Evolutionary conservation across 2,329 filamentous ascomycete genomes (phyloP).

Genomic region (Cladophialophora exuberans): DNA sequence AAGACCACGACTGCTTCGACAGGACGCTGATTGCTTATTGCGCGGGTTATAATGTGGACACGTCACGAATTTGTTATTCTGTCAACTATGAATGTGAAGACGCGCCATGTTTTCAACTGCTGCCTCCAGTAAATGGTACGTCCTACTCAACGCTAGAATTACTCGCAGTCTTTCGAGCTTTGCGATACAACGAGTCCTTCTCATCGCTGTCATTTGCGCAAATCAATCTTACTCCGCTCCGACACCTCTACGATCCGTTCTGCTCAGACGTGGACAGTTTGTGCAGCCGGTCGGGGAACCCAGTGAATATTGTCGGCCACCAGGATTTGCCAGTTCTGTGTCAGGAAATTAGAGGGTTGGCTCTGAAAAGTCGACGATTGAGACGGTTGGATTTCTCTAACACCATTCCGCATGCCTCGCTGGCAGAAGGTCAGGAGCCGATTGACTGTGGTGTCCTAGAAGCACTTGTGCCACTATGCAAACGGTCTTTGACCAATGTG

Average conservation of each 20-base stretch:
- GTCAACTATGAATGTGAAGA: constrained; percentile 67
- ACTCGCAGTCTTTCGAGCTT: constrained; percentile 69
- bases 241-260: constrained; percentile 62
- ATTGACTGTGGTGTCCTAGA: constrained; percentile 71
- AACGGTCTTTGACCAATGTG: constrained; percentile 68
- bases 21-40: constrained; percentile 71
- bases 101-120: constrained; percentile 66
- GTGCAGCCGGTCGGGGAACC: constrained; percentile 62
- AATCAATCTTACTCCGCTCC: constrained; percentile 66
- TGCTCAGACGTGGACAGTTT: constrained; percentile 66
- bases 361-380: constrained; percentile 66
- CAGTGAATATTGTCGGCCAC: constrained; percentile 57
- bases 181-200: constrained; percentile 73
- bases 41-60: constrained; percentile 68
- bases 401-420: constrained; percentile 38
- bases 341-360: constrained; percentile 69
- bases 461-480: constrained; percentile 69
- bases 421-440: constrained; percentile 46
- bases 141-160: constrained; percentile 65
- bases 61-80: constrained; percentile 67
- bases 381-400: constrained; percentile 68
- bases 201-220: constrained; percentile 68
- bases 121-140: constrained; percentile 56
- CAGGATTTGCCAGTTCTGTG: constrained; percentile 63
- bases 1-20: constrained; percentile 65